These are phyloP conservation scores for Anethum foeniculum DNA, from an alignment of 140 eudicot genomes.

Conservation along the genomic window DNA sequence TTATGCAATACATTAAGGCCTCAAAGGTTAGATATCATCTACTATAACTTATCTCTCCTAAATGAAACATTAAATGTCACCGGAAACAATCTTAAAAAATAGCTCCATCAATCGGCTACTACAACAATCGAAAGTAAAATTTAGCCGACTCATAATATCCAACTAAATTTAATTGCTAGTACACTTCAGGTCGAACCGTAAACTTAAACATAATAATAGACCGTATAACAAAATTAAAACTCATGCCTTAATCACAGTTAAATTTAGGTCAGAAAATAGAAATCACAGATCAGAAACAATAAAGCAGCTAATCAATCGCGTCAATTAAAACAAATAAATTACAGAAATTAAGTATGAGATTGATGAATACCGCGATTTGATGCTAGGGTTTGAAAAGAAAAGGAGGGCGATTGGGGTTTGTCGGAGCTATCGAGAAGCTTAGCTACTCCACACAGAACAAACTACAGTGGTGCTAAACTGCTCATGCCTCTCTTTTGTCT, in stretches of 20 bases:
- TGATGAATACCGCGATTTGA: not conserved
- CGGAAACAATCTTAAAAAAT: too few relatives aligned
- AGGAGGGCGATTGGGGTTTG: too few relatives aligned
- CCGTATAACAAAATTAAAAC: not conserved
- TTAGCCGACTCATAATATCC: not conserved
- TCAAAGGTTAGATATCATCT: too few relatives aligned
- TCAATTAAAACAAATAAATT: not conserved
- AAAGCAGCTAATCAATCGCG: not conserved
- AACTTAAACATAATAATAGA: not conserved
- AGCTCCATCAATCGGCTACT: not conserved
- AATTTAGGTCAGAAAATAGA: not conserved
- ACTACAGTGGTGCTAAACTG: not conserved
- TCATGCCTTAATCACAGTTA: not conserved
- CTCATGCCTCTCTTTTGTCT: not conserved
- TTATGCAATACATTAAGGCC: too few relatives aligned
- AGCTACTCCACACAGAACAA: not conserved
- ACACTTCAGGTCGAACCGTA: not conserved
- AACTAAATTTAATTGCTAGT: not conserved
- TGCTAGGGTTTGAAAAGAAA: not conserved
- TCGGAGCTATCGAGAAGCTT: not conserved
- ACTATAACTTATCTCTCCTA: too few relatives aligned
- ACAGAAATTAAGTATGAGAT: not conserved
- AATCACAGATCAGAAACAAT: too few relatives aligned
- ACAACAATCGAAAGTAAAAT: not conserved
- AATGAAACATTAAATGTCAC: too few relatives aligned